These are phyloP conservation scores for Talaromyces sp. DNA, from an alignment of 2,329 filamentous ascomycete genomes.

Conservation along the genomic window DNA sequence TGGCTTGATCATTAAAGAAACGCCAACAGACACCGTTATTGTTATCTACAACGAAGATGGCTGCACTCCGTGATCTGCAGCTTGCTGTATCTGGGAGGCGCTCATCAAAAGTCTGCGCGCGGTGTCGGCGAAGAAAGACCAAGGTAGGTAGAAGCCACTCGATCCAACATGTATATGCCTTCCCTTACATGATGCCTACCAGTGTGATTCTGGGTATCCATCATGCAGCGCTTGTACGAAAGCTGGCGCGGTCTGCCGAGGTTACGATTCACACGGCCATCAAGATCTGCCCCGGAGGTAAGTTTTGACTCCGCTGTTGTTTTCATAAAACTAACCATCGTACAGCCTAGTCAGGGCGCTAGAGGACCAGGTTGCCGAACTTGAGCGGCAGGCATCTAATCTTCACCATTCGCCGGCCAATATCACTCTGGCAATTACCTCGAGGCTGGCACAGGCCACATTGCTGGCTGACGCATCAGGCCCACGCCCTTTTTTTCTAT, in stretches of 20 bases:
- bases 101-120: slow-evolving; percentile 5
- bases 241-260: slow-evolving; percentile 9
- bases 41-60: background rate
- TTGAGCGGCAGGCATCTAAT: background rate
- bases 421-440: background rate
- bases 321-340: background rate
- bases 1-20: background rate
- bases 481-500: background rate
- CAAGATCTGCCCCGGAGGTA: background rate
- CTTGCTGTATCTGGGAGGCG: slow-evolving; percentile 5
- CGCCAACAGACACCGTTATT: background rate
- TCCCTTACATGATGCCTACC: background rate
- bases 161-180: background rate
- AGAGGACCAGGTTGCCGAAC: background rate
- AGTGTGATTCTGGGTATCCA: slow-evolving; percentile 10
- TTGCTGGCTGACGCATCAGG: background rate
- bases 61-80: slow-evolving; percentile 6
- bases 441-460: background rate
- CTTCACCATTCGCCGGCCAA: background rate
- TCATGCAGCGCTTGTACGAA: slow-evolving; percentile 8
- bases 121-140: slow-evolving; percentile 5
- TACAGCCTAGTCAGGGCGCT: background rate
- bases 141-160: background rate
- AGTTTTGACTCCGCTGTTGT: background rate
- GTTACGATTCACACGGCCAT: slow-evolving; percentile 3